Conservation (phyloP, 2,329 filamentous ascomycete species). For the Coniochaeta prunicola region DNA sequence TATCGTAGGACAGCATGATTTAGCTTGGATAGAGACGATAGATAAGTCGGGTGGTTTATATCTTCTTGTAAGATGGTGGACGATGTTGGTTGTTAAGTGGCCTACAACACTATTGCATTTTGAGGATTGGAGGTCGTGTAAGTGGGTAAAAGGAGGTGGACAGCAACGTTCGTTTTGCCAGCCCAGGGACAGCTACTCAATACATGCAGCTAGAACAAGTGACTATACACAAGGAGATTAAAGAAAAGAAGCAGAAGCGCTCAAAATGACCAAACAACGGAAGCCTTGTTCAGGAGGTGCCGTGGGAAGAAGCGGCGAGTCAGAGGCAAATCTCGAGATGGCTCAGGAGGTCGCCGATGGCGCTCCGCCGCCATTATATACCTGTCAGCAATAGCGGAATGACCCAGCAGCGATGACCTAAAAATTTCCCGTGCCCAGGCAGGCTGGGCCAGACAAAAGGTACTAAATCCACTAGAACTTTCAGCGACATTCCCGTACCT, state of each 20-base stretch:
- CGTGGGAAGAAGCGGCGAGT: background rate
- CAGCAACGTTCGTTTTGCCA: background rate
- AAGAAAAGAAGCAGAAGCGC: constrained; percentile 6
- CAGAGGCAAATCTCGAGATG: background rate
- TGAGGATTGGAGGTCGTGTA: constrained; percentile 7
- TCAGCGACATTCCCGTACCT: constrained; percentile 1
- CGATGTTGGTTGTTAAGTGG: background rate
- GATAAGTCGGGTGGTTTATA: background rate
- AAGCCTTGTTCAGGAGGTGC: constrained; percentile 4
- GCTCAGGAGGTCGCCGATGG: constrained; percentile 10
- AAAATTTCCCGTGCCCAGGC: constrained; percentile 15
- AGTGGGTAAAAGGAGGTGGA: constrained; percentile 6
- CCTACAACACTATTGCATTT: constrained; percentile 11
- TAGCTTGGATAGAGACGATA: background rate
- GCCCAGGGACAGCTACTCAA: background rate
- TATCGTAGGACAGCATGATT: constrained; percentile 45
- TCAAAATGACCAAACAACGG: constrained; percentile 4
- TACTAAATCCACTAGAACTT: constrained; percentile 6
- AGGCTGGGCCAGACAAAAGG: constrained; percentile 7
- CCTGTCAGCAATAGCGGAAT: constrained; percentile 7
- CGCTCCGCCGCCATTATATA: constrained; percentile 16
- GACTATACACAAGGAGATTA: constrained; percentile 4
- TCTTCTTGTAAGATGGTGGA: background rate
- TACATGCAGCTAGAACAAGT: background rate
- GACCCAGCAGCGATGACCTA: constrained; percentile 15